Evolutionary conservation across 2,329 filamentous ascomycete species (phyloP).

Genomic region (Teratosphaeria zuluensis): DNA sequence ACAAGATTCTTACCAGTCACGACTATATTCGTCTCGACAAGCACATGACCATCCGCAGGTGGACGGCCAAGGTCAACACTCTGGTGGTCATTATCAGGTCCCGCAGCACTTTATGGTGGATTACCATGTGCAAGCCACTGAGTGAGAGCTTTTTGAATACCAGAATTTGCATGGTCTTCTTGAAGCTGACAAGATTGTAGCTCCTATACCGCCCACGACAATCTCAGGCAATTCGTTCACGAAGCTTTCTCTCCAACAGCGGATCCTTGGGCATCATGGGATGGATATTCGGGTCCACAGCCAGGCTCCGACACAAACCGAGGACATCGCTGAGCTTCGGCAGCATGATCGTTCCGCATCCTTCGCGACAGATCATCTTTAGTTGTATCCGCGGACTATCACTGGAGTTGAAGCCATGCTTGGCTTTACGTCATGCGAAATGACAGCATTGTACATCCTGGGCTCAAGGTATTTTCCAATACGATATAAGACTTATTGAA

Average conservation of each 20-base stretch:
- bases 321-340: background rate
- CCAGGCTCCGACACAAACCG: background rate
- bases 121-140: background rate
- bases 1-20: background rate
- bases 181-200: background rate
- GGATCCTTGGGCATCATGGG: conserved; percentile 1
- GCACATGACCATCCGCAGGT: background rate
- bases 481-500: background rate
- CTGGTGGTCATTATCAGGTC: background rate
- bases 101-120: background rate
- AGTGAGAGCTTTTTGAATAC: background rate
- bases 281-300: background rate
- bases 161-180: background rate
- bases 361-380: no score
- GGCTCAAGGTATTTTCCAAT: background rate
- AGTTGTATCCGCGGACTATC: no score
- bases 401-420: background rate
- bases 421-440: background rate
- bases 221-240: conserved; percentile 5
- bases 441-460: background rate
- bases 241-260: conserved; percentile 6
- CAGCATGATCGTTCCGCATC: background rate
- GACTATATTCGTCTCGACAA: background rate
- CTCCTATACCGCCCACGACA: conserved; percentile 3
- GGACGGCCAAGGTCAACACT: background rate